Evolutionary conservation across 345 rosid species (phyloP).

Genomic region (Citrus australasica): DNA sequence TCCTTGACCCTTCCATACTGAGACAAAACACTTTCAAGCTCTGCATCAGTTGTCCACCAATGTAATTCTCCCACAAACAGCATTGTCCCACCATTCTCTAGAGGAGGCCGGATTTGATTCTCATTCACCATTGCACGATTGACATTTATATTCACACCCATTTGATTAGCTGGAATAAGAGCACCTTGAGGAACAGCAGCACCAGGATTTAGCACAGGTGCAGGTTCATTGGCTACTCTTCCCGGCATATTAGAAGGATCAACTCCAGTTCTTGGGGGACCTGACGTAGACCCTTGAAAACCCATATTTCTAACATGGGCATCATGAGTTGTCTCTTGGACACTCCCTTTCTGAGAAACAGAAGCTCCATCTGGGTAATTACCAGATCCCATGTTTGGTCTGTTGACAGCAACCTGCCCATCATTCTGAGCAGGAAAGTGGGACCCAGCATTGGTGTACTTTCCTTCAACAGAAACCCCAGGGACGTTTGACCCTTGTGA

Average conservation of each 20-base stretch:
- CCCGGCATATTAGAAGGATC: constrained; percentile 45
- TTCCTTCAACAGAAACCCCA: constrained; percentile 44
- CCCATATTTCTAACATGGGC: constrained; percentile 39
- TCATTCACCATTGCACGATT: constrained; percentile 42
- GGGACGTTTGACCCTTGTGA: constrained; percentile 37
- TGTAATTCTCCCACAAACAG: constrained; percentile 77
- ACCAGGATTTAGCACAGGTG: constrained; percentile 43
- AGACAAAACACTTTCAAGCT: constrained; percentile 61
- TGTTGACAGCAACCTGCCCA: constrained; percentile 36
- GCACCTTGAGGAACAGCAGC: constrained; percentile 47
- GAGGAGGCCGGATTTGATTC: constrained; percentile 53
- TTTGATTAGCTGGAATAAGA: constrained; percentile 50
- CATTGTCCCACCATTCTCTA: constrained; percentile 71
- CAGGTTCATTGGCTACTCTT: constrained; percentile 46
- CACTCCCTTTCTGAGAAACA: constrained; percentile 39
- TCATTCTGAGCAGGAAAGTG: constrained; percentile 31
- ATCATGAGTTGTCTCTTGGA: constrained; percentile 34
- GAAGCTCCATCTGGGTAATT: constrained; percentile 44
- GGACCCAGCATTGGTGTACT: constrained; percentile 36
- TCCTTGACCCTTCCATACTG: constrained; percentile 83
- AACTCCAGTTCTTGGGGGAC: constrained; percentile 30
- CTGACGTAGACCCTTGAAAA: constrained; percentile 46
- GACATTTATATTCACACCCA: constrained; percentile 35
- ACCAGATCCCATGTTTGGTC: constrained; percentile 46
- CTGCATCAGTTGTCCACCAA: constrained; percentile 95